Percentiles rank a stretch among this genome's conserved stretches.
phyloP scores from a whole-genome alignment of 2,329 filamentous ascomycete genomes.

The Trichoderma sp. region DNA sequence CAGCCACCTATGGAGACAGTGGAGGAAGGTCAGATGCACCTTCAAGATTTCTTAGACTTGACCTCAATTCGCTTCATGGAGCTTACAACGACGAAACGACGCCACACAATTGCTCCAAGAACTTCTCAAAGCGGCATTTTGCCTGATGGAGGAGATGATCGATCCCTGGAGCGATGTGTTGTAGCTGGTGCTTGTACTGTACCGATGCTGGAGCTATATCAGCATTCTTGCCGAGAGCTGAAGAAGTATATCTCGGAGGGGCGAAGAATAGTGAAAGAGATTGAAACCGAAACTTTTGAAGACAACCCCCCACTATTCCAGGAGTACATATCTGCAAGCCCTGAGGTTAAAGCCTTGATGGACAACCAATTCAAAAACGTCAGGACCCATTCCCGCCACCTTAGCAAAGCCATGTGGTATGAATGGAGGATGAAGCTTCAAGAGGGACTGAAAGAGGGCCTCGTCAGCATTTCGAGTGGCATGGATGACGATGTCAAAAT shows the following conservation, averaged over 20 bases:
- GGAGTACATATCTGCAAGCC: slow-evolving; percentile 84
- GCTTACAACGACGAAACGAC: slow-evolving; percentile 89
- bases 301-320: slow-evolving; percentile 90
- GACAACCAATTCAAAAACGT: slow-evolving; percentile 98
- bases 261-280: slow-evolving; percentile 82
- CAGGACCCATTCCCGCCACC: slow-evolving; percentile 84
- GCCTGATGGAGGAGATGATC: slow-evolving; percentile 50
- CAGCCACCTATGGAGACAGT: slow-evolving; percentile 51
- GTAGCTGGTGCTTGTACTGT: slow-evolving; percentile 88
- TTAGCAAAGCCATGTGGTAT: slow-evolving; percentile 98
- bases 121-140: slow-evolving; percentile 46
- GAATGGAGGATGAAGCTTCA: slow-evolving; percentile 93
- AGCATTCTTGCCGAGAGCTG: slow-evolving; percentile 92
- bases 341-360: slow-evolving; percentile 83
- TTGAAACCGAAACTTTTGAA: slow-evolving; percentile 83
- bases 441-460: slow-evolving; percentile 75
- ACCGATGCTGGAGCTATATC: slow-evolving; percentile 91
- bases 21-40: slow-evolving; percentile 65
- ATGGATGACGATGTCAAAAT: slow-evolving; percentile 73
- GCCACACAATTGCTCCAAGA: slow-evolving; percentile 73
- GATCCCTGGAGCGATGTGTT: slow-evolving; percentile 74
- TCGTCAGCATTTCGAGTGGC: slow-evolving; percentile 72
- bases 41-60: slow-evolving; percentile 92
- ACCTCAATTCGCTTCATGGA: slow-evolving; percentile 99
- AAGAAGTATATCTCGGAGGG: slow-evolving; percentile 97